Evolutionary conservation across 2,329 filamentous ascomycete species (phyloP).

Genomic region (Lachnellula suecica): DNA sequence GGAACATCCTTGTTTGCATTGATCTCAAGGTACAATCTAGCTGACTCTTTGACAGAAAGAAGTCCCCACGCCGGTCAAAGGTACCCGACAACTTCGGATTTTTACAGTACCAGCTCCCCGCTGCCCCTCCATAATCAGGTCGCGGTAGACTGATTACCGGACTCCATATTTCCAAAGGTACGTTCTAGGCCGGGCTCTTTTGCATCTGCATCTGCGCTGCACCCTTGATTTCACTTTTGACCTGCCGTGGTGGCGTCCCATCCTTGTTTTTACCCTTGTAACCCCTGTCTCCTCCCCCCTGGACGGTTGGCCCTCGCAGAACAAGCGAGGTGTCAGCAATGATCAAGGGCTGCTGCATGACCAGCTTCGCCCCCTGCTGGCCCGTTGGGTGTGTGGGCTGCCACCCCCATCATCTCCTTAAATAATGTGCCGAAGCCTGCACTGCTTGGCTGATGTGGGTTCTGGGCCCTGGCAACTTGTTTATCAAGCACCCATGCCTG

Average conservation of each 20-base stretch:
- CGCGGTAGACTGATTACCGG: slow-evolving; percentile 12
- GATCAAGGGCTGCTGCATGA: slow-evolving; percentile 29
- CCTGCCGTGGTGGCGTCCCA: slow-evolving; percentile 17
- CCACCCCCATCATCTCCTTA: slow-evolving; percentile 26
- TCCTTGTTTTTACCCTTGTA: slow-evolving; percentile 27
- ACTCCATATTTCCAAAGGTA: slow-evolving; percentile 12
- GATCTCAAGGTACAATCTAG: slow-evolving; percentile 5
- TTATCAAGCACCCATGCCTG: slow-evolving; percentile 32
- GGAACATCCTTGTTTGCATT: slow-evolving; percentile 5
- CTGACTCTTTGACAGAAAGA: slow-evolving; percentile 19
- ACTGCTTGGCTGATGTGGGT: slow-evolving; percentile 14
- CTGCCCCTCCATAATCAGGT: slow-evolving; percentile 1
- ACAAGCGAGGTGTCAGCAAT: slow-evolving; percentile 29
- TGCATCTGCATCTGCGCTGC: slow-evolving; percentile 1
- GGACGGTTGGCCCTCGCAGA: slow-evolving; percentile 10
- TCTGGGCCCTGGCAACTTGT: slow-evolving; percentile 14
- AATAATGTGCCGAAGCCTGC: slow-evolving; percentile 30
- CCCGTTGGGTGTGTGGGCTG: slow-evolving; percentile 14
- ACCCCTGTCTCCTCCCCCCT: too few relatives aligned
- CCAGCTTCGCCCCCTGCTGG: slow-evolving; percentile 24
- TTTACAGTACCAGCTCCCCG: too few relatives aligned
- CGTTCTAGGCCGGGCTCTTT: slow-evolving; percentile 18
- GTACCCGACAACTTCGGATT: too few relatives aligned
- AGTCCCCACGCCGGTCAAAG: background rate
- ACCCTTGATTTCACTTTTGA: slow-evolving; percentile 13